Conservation (phyloP, 2,329 filamentous ascomycete genomes). For the Ophiocordyceps polyrhachis-furcata region DNA sequence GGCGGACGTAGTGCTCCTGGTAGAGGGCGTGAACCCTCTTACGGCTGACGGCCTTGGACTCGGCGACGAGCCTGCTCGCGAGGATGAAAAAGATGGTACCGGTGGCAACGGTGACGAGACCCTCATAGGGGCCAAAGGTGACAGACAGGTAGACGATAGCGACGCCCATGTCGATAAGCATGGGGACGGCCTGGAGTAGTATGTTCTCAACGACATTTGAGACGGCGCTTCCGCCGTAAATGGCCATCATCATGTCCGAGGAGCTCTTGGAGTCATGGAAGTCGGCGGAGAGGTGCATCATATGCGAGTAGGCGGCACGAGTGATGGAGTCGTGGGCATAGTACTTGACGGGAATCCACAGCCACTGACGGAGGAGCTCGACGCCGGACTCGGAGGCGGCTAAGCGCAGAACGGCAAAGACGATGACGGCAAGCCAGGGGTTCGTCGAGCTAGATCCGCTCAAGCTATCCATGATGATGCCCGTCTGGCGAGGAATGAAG, state of each 20-base stretch:
- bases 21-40: constrained; percentile 33
- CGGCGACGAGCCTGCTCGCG: constrained; percentile 30
- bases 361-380: constrained; percentile 31
- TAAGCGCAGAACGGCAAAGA: constrained; percentile 33
- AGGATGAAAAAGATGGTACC: constrained; percentile 36
- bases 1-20: constrained; percentile 34
- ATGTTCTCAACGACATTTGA: constrained; percentile 38
- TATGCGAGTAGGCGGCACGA: constrained; percentile 37
- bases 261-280: constrained; percentile 43
- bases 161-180: constrained; percentile 39
- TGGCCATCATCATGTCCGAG: constrained; percentile 38
- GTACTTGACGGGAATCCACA: constrained; percentile 39
- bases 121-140: constrained; percentile 41
- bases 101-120: constrained; percentile 41
- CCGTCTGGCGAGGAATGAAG: constrained; percentile 63
- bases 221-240: constrained; percentile 32
- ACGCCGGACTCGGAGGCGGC: constrained; percentile 35
- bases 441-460: constrained; percentile 26
- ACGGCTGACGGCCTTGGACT: constrained; percentile 28
- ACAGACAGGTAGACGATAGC: constrained; percentile 41
- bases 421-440: constrained; percentile 31
- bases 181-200: constrained; percentile 37
- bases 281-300: constrained; percentile 40
- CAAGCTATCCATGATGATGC: constrained; percentile 57
- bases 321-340: constrained; percentile 35